Percentiles rank a stretch among this genome's conserved stretches.
Conservation (phyloP, 371 early-diverging fungal genomes). For the Apophysomyces elegans region DNA sequence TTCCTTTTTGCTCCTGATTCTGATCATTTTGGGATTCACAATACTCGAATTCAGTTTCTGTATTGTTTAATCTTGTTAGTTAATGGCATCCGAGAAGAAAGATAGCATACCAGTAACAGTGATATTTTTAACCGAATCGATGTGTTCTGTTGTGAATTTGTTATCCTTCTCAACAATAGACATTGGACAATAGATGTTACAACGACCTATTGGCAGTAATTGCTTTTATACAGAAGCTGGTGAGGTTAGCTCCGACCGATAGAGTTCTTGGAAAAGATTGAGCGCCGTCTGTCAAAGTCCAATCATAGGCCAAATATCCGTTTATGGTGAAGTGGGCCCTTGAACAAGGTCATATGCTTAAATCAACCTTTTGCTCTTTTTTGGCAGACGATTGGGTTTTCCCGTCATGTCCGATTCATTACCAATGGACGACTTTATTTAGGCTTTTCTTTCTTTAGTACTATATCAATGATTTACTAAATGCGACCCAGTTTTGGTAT, state of each 20-base stretch:
- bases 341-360: conserved; percentile 4
- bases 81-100: no score
- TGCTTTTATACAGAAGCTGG: neutral
- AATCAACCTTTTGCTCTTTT: neutral
- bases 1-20: neutral
- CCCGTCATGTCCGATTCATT: neutral
- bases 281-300: neutral
- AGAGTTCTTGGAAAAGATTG: conserved; percentile 4
- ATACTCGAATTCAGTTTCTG: neutral
- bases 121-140: neutral
- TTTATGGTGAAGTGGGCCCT: neutral
- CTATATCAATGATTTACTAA: no score
- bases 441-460: no score
- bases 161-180: neutral
- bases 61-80: neutral
- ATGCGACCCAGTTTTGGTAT: no score
- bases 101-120: neutral
- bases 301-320: neutral
- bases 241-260: neutral
- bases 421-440: no score
- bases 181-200: neutral
- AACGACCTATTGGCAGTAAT: neutral
- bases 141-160: neutral
- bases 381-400: conserved; percentile 5
- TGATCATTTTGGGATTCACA: neutral